A percentile compares a stretch with the other conserved stretches of the same genome.
Evolutionary conservation across 345 rosid species (phyloP).

Genomic region (Syzygium aromaticum): DNA sequence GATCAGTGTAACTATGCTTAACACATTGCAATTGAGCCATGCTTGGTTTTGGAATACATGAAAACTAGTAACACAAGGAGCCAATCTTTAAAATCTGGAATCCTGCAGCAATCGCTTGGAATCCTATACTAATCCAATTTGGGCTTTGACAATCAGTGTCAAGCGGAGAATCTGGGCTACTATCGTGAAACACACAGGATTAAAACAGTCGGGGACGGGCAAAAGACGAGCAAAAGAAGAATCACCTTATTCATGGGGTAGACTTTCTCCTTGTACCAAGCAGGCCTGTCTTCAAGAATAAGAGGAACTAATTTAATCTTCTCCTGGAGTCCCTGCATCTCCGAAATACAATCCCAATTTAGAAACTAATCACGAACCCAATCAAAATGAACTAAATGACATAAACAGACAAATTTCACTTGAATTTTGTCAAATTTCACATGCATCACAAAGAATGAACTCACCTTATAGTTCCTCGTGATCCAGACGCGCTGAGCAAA

Average conservation of each 20-base stretch:
- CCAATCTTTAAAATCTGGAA: not conserved
- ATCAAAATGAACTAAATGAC: not conserved
- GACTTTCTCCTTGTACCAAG: conserved; percentile 87
- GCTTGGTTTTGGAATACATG: not conserved
- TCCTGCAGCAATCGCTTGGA: not conserved
- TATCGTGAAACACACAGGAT: not conserved
- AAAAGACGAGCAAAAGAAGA: not conserved
- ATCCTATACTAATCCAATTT: not conserved
- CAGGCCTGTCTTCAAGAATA: conserved; percentile 66
- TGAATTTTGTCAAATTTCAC: not conserved
- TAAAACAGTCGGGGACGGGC: not conserved
- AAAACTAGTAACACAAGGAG: not conserved
- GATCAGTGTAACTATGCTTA: too few species aligned
- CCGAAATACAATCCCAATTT: not conserved
- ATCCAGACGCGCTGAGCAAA: conserved; percentile 93
- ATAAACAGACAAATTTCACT: not conserved
- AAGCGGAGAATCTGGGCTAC: not conserved
- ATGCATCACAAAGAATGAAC: not conserved
- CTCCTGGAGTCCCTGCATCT: conserved; percentile 67
- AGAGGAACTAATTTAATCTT: conserved; percentile 72
- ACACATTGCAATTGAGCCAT: not conserved
- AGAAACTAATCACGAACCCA: not conserved
- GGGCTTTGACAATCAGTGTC: not conserved
- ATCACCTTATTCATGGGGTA: conserved; percentile 73
- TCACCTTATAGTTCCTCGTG: conserved; percentile 83